Evolutionary conservation across 495 filamentous ascomycete species (phyloP).

Genomic region (Lasiosphaeria hispida): DNA sequence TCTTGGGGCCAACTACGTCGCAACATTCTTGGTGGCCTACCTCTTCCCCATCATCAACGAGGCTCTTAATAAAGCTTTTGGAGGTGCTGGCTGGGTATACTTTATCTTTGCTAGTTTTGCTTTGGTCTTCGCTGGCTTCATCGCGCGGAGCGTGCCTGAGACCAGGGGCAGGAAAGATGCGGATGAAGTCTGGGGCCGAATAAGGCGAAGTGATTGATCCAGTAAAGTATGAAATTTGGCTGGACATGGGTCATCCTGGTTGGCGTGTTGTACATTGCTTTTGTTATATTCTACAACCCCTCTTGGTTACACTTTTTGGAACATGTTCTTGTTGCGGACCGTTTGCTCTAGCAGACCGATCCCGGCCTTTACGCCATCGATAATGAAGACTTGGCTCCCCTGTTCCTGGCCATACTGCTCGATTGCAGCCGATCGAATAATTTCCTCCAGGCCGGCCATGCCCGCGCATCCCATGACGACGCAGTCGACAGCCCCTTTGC

Average conservation of each 20-base stretch:
- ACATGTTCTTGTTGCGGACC: constrained; percentile 41
- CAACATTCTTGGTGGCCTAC: constrained; percentile 88
- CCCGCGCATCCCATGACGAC: constrained; percentile 83
- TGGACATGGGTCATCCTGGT: no score
- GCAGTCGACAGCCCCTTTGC: constrained; percentile 55
- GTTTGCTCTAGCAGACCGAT: constrained; percentile 63
- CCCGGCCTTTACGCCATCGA: constrained; percentile 84
- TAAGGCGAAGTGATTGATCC: constrained; percentile 49
- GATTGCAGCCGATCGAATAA: constrained; percentile 67
- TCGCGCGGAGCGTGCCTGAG: constrained; percentile 72
- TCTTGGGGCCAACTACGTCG: constrained; percentile 81
- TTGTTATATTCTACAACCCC: background rate
- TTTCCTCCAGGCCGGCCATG: constrained; percentile 84
- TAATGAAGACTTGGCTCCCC: constrained; percentile 62
- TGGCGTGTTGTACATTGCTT: constrained; percentile 1
- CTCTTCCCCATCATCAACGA: constrained; percentile 87
- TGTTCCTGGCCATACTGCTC: constrained; percentile 59
- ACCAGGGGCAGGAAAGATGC: constrained; percentile 75
- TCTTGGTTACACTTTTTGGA: constrained; percentile 22
- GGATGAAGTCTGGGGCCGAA: constrained; percentile 86
- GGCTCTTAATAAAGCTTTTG: constrained; percentile 54
- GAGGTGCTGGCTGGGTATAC: constrained; percentile 77
- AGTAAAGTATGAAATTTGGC: background rate
- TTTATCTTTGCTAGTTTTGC: constrained; percentile 82
- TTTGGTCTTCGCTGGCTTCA: constrained; percentile 60